A percentile compares a stretch with the other conserved stretches of the same genome.
Conservation (phyloP, 2,329 filamentous ascomycete species). For the Diaporthe longicolla region DNA sequence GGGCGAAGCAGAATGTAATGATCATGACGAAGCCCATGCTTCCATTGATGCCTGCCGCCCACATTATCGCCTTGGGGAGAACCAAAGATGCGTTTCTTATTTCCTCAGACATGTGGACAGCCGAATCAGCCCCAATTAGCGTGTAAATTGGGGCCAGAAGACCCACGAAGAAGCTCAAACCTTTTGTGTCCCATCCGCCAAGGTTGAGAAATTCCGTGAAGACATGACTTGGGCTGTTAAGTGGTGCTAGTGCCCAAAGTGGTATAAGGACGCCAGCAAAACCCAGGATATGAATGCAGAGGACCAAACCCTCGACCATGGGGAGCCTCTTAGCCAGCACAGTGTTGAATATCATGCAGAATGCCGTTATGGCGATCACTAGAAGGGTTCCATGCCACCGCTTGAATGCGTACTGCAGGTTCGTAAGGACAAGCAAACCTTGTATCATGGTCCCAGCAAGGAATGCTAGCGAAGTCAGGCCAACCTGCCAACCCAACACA, state of each 20-base stretch:
- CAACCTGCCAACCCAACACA: constrained; percentile 63
- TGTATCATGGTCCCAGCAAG: constrained; percentile 64
- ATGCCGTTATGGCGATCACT: constrained; percentile 61
- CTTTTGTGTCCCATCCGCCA: constrained; percentile 62
- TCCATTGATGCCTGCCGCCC: constrained; percentile 52
- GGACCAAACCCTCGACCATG: constrained; percentile 63
- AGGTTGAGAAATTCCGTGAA: constrained; percentile 63
- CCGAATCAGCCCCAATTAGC: constrained; percentile 54
- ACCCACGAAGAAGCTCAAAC: constrained; percentile 62
- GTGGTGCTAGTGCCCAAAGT: constrained; percentile 48
- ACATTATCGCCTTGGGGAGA: constrained; percentile 56
- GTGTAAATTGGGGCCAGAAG: constrained; percentile 57
- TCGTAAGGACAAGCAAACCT: constrained; percentile 57
- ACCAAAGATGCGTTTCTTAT: constrained; percentile 53
- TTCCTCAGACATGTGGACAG: constrained; percentile 57
- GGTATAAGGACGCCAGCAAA: constrained; percentile 49
- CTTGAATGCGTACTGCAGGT: constrained; percentile 55
- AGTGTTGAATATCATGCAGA: constrained; percentile 66
- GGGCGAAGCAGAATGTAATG: constrained; percentile 55
- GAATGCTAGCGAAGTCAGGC: constrained; percentile 55
- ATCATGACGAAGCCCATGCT: constrained; percentile 55
- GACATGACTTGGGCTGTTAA: constrained; percentile 49
- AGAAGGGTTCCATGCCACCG: constrained; percentile 65
- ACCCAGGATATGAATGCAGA: constrained; percentile 60
- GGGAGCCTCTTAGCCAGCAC: constrained; percentile 61